A percentile compares a stretch with the other conserved stretches of the same genome.
Conservation (phyloP, 352 stramenopile genomes). For the Phytophthora megakarya region DNA sequence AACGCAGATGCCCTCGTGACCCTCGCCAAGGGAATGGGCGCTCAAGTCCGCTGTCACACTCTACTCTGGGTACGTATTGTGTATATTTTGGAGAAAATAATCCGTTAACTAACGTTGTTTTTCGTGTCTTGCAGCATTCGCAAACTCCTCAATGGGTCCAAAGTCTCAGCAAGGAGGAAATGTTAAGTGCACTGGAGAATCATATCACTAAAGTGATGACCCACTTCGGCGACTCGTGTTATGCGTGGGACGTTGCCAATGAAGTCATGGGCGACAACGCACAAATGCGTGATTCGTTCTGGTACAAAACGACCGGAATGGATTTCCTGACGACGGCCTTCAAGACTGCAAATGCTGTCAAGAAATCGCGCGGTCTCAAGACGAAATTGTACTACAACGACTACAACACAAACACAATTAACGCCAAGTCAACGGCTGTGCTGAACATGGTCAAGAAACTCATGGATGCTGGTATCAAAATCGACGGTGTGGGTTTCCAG, state of each 20-base stretch:
- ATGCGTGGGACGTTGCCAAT: constrained; percentile 43
- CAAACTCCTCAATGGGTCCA: constrained; percentile 37
- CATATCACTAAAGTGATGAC: constrained; percentile 42
- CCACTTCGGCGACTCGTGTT: constrained; percentile 37
- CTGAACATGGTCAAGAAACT: constrained; percentile 29
- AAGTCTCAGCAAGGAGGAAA: constrained; percentile 25
- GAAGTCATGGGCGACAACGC: constrained; percentile 41
- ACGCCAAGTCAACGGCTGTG: constrained; percentile 36
- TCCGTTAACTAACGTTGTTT: background rate
- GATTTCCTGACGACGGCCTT: constrained; percentile 39
- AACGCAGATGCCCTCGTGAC: constrained; percentile 23
- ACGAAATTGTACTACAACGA: constrained; percentile 40
- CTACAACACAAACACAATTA: constrained; percentile 40
- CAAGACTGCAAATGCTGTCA: constrained; percentile 33
- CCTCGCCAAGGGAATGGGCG: constrained; percentile 26
- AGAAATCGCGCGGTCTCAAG: constrained; percentile 31
- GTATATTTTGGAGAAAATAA: background rate
- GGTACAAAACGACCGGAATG: constrained; percentile 40
- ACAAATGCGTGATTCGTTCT: constrained; percentile 32
- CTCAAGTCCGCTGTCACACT: constrained; percentile 40
- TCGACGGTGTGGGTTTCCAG: constrained; percentile 36
- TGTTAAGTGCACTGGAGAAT: constrained; percentile 36
- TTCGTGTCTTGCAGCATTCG: constrained; percentile 21
- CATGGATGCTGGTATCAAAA: constrained; percentile 15
- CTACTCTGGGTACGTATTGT: constrained; percentile 29